Percentiles rank a stretch among this genome's conserved stretches.
These are phyloP conservation scores for Xerocomus potaroensis DNA, from an alignment of 768 basidiomycete genomes.

Conservation along the genomic window DNA sequence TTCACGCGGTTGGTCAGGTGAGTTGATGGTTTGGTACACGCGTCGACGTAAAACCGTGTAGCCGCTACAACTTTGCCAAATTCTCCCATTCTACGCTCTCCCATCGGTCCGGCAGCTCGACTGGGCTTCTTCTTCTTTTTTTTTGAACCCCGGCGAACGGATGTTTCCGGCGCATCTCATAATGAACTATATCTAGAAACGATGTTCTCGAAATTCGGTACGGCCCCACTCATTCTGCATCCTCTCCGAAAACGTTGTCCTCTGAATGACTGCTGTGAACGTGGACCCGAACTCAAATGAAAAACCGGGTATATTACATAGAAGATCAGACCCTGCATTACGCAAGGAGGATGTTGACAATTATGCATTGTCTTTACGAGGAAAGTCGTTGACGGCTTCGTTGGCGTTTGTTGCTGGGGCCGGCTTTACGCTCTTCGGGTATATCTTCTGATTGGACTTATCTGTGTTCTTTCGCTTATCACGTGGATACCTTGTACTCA, in stretches of 20 bases:
- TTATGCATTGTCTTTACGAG: slow-evolving; percentile 23
- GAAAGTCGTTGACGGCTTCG: slow-evolving; percentile 41
- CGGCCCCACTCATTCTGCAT: neutral
- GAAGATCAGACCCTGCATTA: neutral
- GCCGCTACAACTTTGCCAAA: too few species aligned
- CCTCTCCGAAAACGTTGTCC: neutral
- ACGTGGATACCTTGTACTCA: slow-evolving; percentile 14
- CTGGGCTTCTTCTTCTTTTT: neutral
- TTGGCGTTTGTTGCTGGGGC: slow-evolving; percentile 56
- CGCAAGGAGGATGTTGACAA: slow-evolving; percentile 10
- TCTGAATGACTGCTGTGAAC: slow-evolving; percentile 6
- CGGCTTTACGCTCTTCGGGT: slow-evolving; percentile 63
- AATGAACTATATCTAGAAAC: slow-evolving; percentile 5
- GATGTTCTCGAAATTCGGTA: neutral
- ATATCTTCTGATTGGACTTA: slow-evolving; percentile 12
- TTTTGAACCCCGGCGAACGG: slow-evolving; percentile 1
- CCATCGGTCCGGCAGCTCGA: too few species aligned
- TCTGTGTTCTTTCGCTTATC: neutral
- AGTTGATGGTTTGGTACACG: neutral
- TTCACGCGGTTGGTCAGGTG: slow-evolving; percentile 6
- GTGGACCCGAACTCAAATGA: slow-evolving; percentile 3
- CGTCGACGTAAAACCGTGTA: neutral
- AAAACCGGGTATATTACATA: slow-evolving; percentile 2
- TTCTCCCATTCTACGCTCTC: too few species aligned
- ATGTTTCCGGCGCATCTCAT: slow-evolving; percentile 7